Evolutionary conservation across 2,329 filamentous ascomycete species (phyloP).

Genomic region (Colletotrichum viniferum): DNA sequence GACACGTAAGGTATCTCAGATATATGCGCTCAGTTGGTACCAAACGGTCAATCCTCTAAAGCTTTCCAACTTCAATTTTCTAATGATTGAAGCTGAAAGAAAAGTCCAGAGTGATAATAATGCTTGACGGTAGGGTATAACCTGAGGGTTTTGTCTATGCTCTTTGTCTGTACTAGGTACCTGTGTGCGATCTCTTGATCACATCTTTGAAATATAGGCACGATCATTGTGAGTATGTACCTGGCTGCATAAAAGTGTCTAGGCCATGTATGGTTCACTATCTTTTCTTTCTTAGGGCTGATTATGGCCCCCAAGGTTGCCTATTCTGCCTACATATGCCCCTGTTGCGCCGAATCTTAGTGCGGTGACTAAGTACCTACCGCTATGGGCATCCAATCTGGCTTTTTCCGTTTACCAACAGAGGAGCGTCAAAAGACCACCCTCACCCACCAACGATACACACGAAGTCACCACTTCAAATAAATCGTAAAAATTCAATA

Average conservation of each 20-base stretch:
- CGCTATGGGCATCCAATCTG: neutral
- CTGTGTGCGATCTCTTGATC: neutral
- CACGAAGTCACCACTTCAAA: too few relatives aligned
- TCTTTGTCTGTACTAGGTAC: neutral
- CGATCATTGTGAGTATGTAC: neutral
- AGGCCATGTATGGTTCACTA: neutral
- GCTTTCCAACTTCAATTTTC: neutral
- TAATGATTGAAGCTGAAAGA: neutral
- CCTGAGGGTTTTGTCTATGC: too few relatives aligned
- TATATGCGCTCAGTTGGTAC: too few relatives aligned
- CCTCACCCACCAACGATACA: neutral
- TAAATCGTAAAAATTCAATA: neutral
- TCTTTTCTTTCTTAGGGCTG: neutral
- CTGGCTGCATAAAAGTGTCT: neutral
- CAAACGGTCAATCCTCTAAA: too few relatives aligned
- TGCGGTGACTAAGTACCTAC: neutral
- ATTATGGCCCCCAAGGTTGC: neutral
- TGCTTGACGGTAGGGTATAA: neutral
- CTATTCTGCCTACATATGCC: neutral
- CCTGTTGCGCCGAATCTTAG: neutral
- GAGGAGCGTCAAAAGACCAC: neutral
- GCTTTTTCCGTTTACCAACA: neutral
- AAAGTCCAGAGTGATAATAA: neutral
- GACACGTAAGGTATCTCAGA: neutral
- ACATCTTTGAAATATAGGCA: neutral